Percentiles rank a stretch among this genome's conserved stretches.
Evolutionary conservation across 2,329 filamentous ascomycete genomes (phyloP).

Genomic region (Penicillium verrucosum): DNA sequence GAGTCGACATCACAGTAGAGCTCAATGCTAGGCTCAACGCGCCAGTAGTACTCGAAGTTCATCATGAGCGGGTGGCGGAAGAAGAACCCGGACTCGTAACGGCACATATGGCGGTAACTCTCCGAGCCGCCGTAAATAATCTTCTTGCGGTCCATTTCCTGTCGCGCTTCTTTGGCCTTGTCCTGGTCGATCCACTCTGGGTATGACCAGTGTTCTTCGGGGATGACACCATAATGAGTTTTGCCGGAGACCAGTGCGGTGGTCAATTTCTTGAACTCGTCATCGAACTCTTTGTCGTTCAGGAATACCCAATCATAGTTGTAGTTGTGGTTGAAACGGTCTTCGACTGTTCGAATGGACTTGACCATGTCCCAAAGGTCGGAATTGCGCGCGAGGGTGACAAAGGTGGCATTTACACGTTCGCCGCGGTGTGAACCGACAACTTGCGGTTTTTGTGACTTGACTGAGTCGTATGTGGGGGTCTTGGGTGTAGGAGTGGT

Average conservation of each 20-base stretch:
- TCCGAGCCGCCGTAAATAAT: slow-evolving; percentile 98
- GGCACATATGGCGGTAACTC: slow-evolving; percentile 99
- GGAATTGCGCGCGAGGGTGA: slow-evolving; percentile 86
- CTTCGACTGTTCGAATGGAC: slow-evolving; percentile 93
- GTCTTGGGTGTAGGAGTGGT: slow-evolving; percentile 10
- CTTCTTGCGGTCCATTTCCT: slow-evolving; percentile 90
- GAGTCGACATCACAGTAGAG: slow-evolving; percentile 94
- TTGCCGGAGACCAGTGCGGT: slow-evolving; percentile 85
- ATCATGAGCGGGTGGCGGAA: slow-evolving; percentile 91
- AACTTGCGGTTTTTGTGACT: slow-evolving; percentile 18
- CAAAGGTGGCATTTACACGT: slow-evolving; percentile 95
- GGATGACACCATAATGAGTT: slow-evolving; percentile 85
- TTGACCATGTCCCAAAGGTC: slow-evolving; percentile 96
- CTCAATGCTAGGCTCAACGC: slow-evolving; percentile 94
- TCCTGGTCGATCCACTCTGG: slow-evolving; percentile 94
- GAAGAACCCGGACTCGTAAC: slow-evolving; percentile 98
- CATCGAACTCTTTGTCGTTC: slow-evolving; percentile 92
- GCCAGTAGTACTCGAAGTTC: slow-evolving; percentile 99
- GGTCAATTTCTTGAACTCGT: slow-evolving; percentile 89
- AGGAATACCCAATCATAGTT: slow-evolving; percentile 99
- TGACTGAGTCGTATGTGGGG: slow-evolving; percentile 24
- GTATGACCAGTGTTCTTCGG: slow-evolving; percentile 94
- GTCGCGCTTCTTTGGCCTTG: slow-evolving; percentile 81
- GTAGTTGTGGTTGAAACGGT: slow-evolving; percentile 95
- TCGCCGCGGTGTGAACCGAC: slow-evolving; percentile 57